A percentile compares a stretch with the other conserved stretches of the same genome.
Evolutionary conservation across 192 early-diverging fungal genomes (phyloP).

Genomic region (Podila minutissima): DNA sequence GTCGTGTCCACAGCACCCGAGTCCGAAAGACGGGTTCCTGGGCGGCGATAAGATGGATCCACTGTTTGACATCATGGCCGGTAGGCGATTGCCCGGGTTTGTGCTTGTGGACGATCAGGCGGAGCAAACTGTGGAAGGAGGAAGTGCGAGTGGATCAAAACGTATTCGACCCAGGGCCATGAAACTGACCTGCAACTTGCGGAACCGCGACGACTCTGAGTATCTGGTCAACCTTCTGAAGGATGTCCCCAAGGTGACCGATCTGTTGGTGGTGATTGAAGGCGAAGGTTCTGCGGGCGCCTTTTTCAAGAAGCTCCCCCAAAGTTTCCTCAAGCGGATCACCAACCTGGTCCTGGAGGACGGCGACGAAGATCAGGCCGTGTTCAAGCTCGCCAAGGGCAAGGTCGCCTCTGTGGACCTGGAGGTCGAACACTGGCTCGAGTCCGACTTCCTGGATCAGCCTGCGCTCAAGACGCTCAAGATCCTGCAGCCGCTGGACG

Average conservation of each 20-base stretch:
- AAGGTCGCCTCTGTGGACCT: background rate
- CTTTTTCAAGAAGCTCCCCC: background rate
- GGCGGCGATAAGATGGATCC: background rate
- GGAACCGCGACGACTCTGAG: background rate
- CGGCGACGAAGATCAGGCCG: background rate
- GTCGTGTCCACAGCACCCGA: background rate
- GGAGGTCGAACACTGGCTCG: background rate
- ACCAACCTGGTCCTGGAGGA: background rate
- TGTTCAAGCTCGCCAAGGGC: background rate
- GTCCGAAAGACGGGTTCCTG: background rate
- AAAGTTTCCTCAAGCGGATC: background rate
- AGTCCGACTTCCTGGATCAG: background rate
- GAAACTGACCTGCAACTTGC: background rate
- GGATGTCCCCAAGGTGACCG: background rate
- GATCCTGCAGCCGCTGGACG: background rate
- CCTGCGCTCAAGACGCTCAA: conserved; percentile 1
- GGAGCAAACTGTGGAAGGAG: background rate
- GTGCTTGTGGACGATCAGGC: background rate
- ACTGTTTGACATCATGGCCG: conserved; percentile 2
- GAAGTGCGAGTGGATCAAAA: background rate
- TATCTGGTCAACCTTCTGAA: background rate
- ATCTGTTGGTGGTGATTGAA: background rate
- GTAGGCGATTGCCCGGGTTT: background rate
- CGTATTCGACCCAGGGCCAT: background rate
- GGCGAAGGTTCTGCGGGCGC: background rate